Evolutionary conservation across 768 basidiomycete species (phyloP).

Genomic region (Lactifluus echinatus): DNA sequence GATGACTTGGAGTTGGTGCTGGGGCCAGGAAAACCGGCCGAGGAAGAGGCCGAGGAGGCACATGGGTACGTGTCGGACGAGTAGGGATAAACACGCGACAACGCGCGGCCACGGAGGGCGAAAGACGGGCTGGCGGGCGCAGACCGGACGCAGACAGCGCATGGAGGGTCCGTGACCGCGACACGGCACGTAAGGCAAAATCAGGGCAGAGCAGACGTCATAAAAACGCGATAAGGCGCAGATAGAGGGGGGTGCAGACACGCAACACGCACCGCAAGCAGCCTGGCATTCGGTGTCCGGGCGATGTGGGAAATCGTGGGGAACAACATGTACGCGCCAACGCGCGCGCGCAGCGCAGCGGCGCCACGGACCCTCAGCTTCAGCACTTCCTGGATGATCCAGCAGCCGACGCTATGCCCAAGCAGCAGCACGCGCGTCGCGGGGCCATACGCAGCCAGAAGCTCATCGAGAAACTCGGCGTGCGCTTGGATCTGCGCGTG

Average conservation of each 20-base stretch:
- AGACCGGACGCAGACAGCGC: too few relatives aligned
- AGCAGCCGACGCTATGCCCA: slow-evolving; percentile 68
- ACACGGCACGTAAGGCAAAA: too few relatives aligned
- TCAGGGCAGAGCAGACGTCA: too few relatives aligned
- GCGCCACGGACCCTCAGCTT: too few relatives aligned
- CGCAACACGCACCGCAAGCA: slow-evolving; percentile 46
- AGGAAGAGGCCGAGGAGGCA: slow-evolving; percentile 34
- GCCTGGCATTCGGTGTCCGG: slow-evolving; percentile 53
- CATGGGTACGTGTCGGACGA: slow-evolving; percentile 33
- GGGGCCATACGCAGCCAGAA: slow-evolving; percentile 45
- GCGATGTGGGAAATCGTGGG: slow-evolving; percentile 61
- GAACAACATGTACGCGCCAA: slow-evolving; percentile 52
- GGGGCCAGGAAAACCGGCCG: slow-evolving; percentile 48
- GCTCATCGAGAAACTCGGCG: slow-evolving; percentile 43
- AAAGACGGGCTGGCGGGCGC: slow-evolving; percentile 46
- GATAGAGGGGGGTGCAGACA: background rate
- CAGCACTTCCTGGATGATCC: slow-evolving; percentile 50
- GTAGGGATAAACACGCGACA: slow-evolving; percentile 37
- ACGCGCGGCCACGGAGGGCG: slow-evolving; percentile 36
- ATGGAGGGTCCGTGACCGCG: too few relatives aligned
- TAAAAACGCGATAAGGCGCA: background rate
- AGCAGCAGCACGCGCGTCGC: slow-evolving; percentile 37
- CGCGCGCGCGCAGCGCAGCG: slow-evolving; percentile 34
- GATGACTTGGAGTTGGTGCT: slow-evolving; percentile 37
- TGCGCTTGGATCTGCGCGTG: slow-evolving; percentile 12